phyloP scores from a whole-genome alignment of 208 protist species.

The Zelonia costaricensis region DNA sequence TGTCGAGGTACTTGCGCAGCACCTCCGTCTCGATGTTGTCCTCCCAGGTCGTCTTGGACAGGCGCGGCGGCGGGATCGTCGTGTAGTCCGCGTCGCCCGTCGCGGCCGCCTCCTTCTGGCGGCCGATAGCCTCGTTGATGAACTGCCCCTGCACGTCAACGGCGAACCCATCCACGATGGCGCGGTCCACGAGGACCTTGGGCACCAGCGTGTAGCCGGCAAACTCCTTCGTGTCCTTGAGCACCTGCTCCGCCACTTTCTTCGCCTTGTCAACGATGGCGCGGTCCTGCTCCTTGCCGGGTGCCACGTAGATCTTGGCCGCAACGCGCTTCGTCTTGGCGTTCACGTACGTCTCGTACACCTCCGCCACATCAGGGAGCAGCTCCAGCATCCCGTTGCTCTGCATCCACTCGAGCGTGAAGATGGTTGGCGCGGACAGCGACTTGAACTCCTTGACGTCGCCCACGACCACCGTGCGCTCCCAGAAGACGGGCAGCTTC shows the following conservation, averaged over 20 bases:
- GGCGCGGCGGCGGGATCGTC: slow-evolving; percentile 59
- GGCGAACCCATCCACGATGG: slow-evolving; percentile 87
- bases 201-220: slow-evolving; percentile 61
- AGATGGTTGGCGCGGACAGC: slow-evolving; percentile 73
- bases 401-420: slow-evolving; percentile 93
- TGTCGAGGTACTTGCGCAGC: slow-evolving; percentile 84
- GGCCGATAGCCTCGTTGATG: slow-evolving; percentile 76
- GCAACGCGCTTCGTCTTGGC: slow-evolving; percentile 81
- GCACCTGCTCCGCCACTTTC: slow-evolving; percentile 68
- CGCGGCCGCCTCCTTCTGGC: slow-evolving; percentile 32
- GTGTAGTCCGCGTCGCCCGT: slow-evolving; percentile 84
- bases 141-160: slow-evolving; percentile 83
- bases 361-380: slow-evolving; percentile 75
- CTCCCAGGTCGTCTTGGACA: slow-evolving; percentile 70
- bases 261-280: slow-evolving; percentile 54
- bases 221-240: slow-evolving; percentile 70
- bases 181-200: slow-evolving; percentile 83
- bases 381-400: slow-evolving; percentile 88
- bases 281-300: slow-evolving; percentile 57
- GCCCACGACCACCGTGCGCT: slow-evolving; percentile 71
- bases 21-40: slow-evolving; percentile 91
- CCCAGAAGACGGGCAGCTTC: slow-evolving; percentile 89
- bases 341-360: slow-evolving; percentile 91
- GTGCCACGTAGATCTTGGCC: slow-evolving; percentile 85
- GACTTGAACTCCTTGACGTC: slow-evolving; percentile 82